phyloP scores from a whole-genome alignment of 257 asterid genomes.

The Solanum lycopersicoides region DNA sequence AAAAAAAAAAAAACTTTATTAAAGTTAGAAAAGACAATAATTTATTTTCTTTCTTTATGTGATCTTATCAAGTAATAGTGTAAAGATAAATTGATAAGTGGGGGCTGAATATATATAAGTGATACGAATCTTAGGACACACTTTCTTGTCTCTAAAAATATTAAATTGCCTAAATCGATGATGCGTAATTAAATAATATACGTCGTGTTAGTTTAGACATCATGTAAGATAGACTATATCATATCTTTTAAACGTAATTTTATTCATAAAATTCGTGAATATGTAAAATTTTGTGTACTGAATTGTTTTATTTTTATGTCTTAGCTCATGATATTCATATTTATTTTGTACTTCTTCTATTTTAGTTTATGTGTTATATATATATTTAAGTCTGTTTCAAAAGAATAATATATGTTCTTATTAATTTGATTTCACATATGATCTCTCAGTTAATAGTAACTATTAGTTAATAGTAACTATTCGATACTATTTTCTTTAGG shows the following conservation, averaged over 20 bases:
- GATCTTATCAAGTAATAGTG: not conserved
- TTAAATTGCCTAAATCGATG: not conserved
- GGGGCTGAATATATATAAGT: not conserved
- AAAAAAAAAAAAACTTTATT: not conserved
- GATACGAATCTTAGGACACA: not conserved
- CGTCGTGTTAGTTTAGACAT: not conserved
- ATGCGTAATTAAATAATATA: accelerated
- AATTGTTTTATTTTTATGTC: not conserved
- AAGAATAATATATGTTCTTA: not conserved
- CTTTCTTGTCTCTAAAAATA: not conserved
- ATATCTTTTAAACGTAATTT: accelerated
- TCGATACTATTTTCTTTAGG: not conserved
- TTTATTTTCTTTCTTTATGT: not conserved
- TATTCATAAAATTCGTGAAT: not conserved
- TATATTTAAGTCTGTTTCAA: not conserved
- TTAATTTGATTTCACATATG: accelerated
- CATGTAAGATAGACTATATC: accelerated
- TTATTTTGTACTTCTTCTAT: not conserved
- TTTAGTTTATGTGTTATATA: not conserved
- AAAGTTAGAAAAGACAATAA: not conserved
- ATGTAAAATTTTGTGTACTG: not conserved
- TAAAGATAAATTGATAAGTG: not conserved
- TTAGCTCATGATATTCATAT: not conserved
- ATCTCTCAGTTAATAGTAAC: not conserved
- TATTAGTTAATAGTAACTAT: not conserved